Percentiles rank a stretch among this genome's conserved stretches.
Evolutionary conservation across 2,329 filamentous ascomycete species (phyloP).

Genomic region (Arthroderma uncinatum): DNA sequence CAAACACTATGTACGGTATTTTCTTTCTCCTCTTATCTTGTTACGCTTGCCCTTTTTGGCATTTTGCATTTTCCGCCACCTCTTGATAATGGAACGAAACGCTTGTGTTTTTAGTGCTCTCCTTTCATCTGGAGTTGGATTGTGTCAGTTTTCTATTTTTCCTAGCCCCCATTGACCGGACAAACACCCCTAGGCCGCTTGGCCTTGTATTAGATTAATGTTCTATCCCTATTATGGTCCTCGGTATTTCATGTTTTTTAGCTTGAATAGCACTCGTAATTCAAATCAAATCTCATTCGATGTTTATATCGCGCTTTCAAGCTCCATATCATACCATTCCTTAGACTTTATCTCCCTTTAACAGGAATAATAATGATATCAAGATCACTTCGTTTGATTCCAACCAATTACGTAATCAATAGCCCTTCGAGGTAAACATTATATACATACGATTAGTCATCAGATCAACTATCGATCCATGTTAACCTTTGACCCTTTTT

Average conservation of each 20-base stretch:
- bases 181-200: background rate
- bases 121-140: background rate
- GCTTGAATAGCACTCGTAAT: background rate
- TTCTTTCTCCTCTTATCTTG: conserved; percentile 1
- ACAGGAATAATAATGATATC: too few relatives aligned
- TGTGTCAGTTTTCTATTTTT: conserved; percentile 1
- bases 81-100: background rate
- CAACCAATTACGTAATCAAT: too few relatives aligned
- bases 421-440: too few relatives aligned
- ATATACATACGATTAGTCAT: too few relatives aligned
- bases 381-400: too few relatives aligned
- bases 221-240: background rate
- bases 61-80: background rate
- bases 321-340: too few relatives aligned
- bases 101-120: conserved; percentile 2
- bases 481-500: too few relatives aligned
- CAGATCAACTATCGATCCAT: too few relatives aligned
- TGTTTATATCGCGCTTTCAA: too few relatives aligned
- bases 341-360: too few relatives aligned
- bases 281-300: background rate
- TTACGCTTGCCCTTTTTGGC: background rate
- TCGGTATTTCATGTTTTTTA: background rate
- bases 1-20: conserved; percentile 2
- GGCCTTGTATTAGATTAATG: conserved; percentile 3
- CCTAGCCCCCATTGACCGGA: background rate